A percentile compares a stretch with the other conserved stretches of the same genome.
These are phyloP conservation scores for Adansonia grandidieri DNA, from an alignment of 441 rosid species.

Conservation along the genomic window DNA sequence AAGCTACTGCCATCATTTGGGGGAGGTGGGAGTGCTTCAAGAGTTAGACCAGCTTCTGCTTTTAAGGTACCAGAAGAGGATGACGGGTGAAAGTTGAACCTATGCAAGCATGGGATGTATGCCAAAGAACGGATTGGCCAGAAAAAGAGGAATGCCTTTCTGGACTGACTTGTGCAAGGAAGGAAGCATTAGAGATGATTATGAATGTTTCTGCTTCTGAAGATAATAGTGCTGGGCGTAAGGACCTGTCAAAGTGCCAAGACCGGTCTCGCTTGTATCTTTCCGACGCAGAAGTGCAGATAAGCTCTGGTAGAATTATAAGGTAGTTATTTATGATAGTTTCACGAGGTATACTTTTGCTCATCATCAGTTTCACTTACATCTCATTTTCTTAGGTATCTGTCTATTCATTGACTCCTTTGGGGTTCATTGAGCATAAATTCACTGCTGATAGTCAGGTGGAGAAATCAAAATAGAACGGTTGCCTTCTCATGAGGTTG, in stretches of 20 bases:
- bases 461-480: slow-evolving; percentile 84
- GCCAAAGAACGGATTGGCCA: slow-evolving; percentile 89
- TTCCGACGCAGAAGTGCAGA: slow-evolving; percentile 86
- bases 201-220: slow-evolving; percentile 51
- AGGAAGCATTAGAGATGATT: slow-evolving; percentile 40
- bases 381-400: slow-evolving; percentile 50
- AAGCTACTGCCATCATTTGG: slow-evolving; percentile 69
- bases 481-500: slow-evolving; percentile 64
- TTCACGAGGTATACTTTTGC: slow-evolving; percentile 8
- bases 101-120: slow-evolving; percentile 96
- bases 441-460: slow-evolving; percentile 32
- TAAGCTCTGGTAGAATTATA: slow-evolving; percentile 80
- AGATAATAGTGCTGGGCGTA: slow-evolving; percentile 44
- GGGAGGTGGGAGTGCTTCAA: slow-evolving; percentile 52
- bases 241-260: slow-evolving; percentile 42
- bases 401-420: slow-evolving; percentile 55
- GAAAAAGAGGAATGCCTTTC: slow-evolving; percentile 81
- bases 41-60: slow-evolving; percentile 55
- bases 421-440: slow-evolving; percentile 33
- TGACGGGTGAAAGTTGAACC: slow-evolving; percentile 75
- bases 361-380: slow-evolving; percentile 7
- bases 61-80: slow-evolving; percentile 79
- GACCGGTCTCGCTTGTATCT: slow-evolving; percentile 74
- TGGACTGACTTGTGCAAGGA: slow-evolving; percentile 51
- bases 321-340: slow-evolving; percentile 49